These are phyloP conservation scores for Cyberlindnera subsufficiens DNA, from an alignment of 805 yeast genomes.

Conservation along the genomic window DNA sequence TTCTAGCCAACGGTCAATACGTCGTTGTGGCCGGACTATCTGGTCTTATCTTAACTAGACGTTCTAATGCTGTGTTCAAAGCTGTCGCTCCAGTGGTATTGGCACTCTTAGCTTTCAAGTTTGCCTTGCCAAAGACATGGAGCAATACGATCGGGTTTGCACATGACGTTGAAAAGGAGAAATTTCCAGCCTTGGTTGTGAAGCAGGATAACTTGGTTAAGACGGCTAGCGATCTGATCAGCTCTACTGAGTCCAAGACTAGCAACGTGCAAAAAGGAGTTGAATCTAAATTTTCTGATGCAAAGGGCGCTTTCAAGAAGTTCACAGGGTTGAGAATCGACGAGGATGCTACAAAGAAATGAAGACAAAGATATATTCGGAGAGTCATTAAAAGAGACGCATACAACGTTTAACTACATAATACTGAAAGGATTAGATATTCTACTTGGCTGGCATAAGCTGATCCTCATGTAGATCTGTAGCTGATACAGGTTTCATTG, in stretches of 20 bases:
- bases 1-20: conserved; percentile 67
- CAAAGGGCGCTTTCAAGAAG: conserved; percentile 29
- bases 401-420: neutral
- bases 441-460: neutral
- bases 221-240: conserved; percentile 39
- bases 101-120: conserved; percentile 59
- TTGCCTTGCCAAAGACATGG: conserved; percentile 71
- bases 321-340: conserved; percentile 68
- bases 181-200: conserved; percentile 57
- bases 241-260: conserved; percentile 31
- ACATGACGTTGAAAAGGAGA: conserved; percentile 54
- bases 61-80: conserved; percentile 51
- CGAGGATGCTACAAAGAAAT: conserved; percentile 51
- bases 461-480: too few relatives aligned
- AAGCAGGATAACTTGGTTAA: conserved; percentile 48
- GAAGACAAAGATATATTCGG: conserved; percentile 2
- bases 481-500: too few relatives aligned
- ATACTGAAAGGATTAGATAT: neutral
- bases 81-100: conserved; percentile 50
- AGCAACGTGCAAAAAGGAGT: conserved; percentile 27
- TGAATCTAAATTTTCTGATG: conserved; percentile 10
- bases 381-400: neutral
- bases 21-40: conserved; percentile 62
- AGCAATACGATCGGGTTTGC: conserved; percentile 49
- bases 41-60: conserved; percentile 70